Evolutionary conservation across 139 green algal species (phyloP), one percentile per base, ranked within the genome.

Genomic region (Volvox reticuliferus): DNA sequence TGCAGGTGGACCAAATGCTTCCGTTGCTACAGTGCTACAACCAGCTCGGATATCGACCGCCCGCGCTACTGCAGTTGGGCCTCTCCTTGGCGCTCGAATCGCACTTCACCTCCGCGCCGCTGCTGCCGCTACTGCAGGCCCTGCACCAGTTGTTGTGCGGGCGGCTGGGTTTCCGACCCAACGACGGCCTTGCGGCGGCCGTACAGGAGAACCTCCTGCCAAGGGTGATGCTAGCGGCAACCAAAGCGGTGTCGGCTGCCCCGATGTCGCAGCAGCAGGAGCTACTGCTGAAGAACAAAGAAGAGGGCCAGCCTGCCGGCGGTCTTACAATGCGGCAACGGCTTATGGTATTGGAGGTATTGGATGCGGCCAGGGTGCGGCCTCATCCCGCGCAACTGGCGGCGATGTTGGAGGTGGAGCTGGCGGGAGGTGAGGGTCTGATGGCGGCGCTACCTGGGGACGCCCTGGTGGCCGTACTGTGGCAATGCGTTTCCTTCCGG

Each of bases 361-460:
- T 90, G 86, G 73, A 16, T 30, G 86, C 86, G 50, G 86, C 86
- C 12, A 73, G 86, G 21, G 73, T 90, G 44, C 86, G 86, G 73
- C 86, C 86, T 73, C 71, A 90, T 44, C 50, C 86, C 12, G 71
- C 73, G n/a, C 86, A 90, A 75, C 86, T 90, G 86, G 86, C 86
- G 73, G 86, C 30, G 73, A 55, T 90, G 71, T 32, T 90, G 73
- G 86, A 90, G 35, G 28, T 90, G 50, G 44, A 44, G 26, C 35
- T 86, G 44, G 50, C 79, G 83, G 26, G 32, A 17, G 81, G 12
- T 33, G 81, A 32, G 19, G 65, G 65, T 28, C 21, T 19, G 28
- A n/a, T 89, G 86, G 21, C 9, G 50, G 71, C 2, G 12, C 30
- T 90, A 75, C 3, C n/a, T 6, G 73, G 73, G 1, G 71, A 75